Base-by-base conservation (phyloP, 2,329 filamentous ascomycete genomes). In the Fusarium sp. region DNA sequence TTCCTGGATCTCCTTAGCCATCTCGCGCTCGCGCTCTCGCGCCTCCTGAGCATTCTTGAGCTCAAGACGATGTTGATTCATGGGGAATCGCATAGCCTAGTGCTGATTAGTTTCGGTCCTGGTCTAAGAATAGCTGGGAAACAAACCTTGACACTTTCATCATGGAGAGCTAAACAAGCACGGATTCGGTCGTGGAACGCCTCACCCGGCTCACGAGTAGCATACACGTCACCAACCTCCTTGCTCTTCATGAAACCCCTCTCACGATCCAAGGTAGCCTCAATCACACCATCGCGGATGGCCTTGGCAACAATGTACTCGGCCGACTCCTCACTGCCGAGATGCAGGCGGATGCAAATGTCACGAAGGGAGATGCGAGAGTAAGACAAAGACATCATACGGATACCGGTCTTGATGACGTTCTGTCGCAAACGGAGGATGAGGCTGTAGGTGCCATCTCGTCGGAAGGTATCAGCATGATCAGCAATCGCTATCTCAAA, bases 301-400 rank as follows among this genome's bases (percentile, higher is more conserved):
- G 96, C 96, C 87, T 99, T 99, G 73, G 96, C 96, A 38, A 98
- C 96, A 80, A 99, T 99, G 83, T 99, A 99, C 84, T 99, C 96
- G 14, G 96, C 96, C 44, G 94, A 97, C 86, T 99, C 96, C 81
- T 99, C 96, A 75, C 93, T 97, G 73, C 96, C 94, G 13, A 99
- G 87, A 56, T 97, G 94, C 54, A 99, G 87, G 50, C 96, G 93
- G 64, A 98, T 94, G 84, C 96, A 99, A 75, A 99, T 99, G 80
- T 99, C 96, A 64, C 96, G 92, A 60, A 99, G 88, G 2, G 95
- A 98, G 78, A 99, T 99, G 70, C 95, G 93, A 66, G 95, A 97
- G 85, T 99, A 99, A 23, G 95, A 97, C 71, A 99, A 87, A 42
- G 95, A 98, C 90, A 99, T 97, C 94, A 98, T 98, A 75, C 96